Evolutionary conservation across 2,329 filamentous ascomycete species (phyloP), one percentile per base, ranked within the genome.

Genomic region (Xylariaceae sp.): DNA sequence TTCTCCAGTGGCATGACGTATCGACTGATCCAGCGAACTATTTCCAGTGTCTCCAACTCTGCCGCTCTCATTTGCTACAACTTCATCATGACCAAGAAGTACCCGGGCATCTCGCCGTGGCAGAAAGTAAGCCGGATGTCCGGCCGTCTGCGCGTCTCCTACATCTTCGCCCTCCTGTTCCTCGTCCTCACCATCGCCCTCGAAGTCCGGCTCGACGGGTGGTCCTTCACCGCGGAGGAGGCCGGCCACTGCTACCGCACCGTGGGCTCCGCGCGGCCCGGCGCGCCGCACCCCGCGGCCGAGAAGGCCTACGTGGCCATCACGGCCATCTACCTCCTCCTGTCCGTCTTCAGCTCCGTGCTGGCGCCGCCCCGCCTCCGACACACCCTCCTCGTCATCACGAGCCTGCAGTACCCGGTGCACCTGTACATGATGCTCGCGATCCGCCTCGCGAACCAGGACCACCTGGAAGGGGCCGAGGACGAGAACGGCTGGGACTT

Each of bases 11-110:
- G 22, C 22, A 26, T 6, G 22, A 26, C 11, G 22, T 28, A n/a
- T 17, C 16, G 32, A 34, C 45, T 50, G 11, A 43, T 29, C 3
- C 6, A 12, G 11, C 31, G 9, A 9, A 4, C 9, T 18, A 24
- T 11, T n/a, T 33, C 31, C 19, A 55, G 56, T 4, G 53, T 60
- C 16, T 60, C 57, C 0, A 59, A 57, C 29, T 54, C 58, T 9
- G 60, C 59, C 12, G 59, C 60, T 13, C 49, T 63, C 15, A 50
- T 63, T 34, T 63, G 56, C 35, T 62, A 56, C 53, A 56, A 57
- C 19, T 56, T 56, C 34, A 55, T 52, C 42, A 42, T 45, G 24
- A 45, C 44, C 15, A 52, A 56, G 36, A n/a, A 13, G 6, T 4
- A 35, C 48, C 15, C 32, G 30, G 18, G 40, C 37, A 36, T 22